Evolutionary conservation across 768 basidiomycete species (phyloP), one percentile per base, ranked within the genome.

Genomic region (Tricholoma matsutake): DNA sequence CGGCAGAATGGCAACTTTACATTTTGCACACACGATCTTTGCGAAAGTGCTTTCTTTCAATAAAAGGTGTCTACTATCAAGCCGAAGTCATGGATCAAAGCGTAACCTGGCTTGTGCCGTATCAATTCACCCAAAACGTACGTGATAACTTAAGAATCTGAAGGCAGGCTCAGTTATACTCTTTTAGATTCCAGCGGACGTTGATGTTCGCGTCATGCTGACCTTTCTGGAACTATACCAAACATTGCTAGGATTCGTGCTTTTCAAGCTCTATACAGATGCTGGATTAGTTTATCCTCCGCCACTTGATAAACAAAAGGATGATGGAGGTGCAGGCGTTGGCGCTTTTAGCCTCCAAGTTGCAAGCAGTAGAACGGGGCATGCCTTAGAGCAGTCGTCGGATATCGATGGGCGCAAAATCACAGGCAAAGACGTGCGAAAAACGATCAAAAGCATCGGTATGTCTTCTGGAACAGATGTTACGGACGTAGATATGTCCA

Each of bases 201-300:
- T 99, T 59, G 97, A 99, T 72, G 89, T 97, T 70, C 91, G 97
- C 45, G 97, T 99, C 54, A 95, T 99, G 88, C 76, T 97, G 62
- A 99, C 97, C 6, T 99, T 99, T 80, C 78, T 99, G 68, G 97
- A 99, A 73, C 84, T 99, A 9, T 98, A 99, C 75, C 95, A 98
- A 75, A 98, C 96, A 1, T 78, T 98, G 8, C 86, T 98, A 29
- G 94, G 93, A 6, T 99, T 99, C 70, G 90, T 94, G 20, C 87
- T 97, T 71, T 99, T 94, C 84, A 97, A 96, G 77, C 85, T 99
- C n/a, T 99, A 94, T 77, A 89, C 91, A n/a, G 95, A 98, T 70
- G 83, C 83, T 37, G 92, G 92, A 63, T 81, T 98, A 53, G 86
- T 94, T 28, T 99, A 99, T 70, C 97, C 97, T n/a, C 96, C 97